Conservation (phyloP, 1,284 basidiomycete species). For the Sanghuangporus weigelae region DNA sequence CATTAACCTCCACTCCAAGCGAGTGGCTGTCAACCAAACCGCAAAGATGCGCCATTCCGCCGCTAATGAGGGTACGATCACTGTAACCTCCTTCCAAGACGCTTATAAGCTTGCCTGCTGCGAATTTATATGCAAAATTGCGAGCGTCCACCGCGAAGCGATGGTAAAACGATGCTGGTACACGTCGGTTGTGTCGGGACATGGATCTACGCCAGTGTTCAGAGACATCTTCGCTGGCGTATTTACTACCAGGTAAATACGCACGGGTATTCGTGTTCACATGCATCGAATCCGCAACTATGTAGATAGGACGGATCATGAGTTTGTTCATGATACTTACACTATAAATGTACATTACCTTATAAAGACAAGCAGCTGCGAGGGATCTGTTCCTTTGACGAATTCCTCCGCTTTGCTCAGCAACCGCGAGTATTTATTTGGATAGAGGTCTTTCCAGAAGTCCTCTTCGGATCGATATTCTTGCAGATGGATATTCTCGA, state of each 20-base stretch:
- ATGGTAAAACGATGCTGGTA: constrained; percentile 84
- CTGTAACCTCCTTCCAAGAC: constrained; percentile 96
- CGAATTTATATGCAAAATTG: constrained; percentile 60
- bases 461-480: constrained; percentile 69
- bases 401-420: constrained; percentile 75
- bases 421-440: constrained; percentile 60
- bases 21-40: constrained; percentile 49
- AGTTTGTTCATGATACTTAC: background rate
- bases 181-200: constrained; percentile 89
- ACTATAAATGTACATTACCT: constrained; percentile 44
- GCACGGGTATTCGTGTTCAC: constrained; percentile 77
- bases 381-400: constrained; percentile 59
- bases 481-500: constrained; percentile 88
- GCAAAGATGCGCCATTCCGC: constrained; percentile 71
- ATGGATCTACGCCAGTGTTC: constrained; percentile 47
- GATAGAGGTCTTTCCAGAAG: constrained; percentile 77
- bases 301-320: constrained; percentile 4
- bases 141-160: constrained; percentile 77
- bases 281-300: constrained; percentile 90
- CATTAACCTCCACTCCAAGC: constrained; percentile 31
- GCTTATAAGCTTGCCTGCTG: constrained; percentile 73
- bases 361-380: constrained; percentile 81
- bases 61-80: constrained; percentile 81
- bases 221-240: background rate
- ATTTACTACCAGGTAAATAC: background rate